Evolutionary conservation across 371 early-diverging fungal species (phyloP).

Genomic region (Syncephalastrum racemosum): DNA sequence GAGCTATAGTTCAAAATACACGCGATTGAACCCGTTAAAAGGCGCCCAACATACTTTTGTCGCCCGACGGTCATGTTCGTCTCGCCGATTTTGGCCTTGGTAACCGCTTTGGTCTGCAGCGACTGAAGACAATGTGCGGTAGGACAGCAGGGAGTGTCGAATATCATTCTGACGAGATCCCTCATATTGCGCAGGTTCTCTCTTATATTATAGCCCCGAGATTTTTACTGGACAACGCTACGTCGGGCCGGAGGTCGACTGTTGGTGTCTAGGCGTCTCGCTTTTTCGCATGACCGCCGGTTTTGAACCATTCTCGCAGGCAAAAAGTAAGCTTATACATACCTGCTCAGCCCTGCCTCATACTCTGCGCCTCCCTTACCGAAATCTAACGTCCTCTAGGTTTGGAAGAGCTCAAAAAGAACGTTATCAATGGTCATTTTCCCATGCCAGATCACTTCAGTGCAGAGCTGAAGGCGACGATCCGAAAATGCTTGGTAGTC

Average conservation of each 20-base stretch:
- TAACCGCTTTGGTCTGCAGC: conserved; percentile 65
- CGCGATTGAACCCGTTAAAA: conserved; percentile 5
- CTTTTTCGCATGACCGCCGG: conserved; percentile 89
- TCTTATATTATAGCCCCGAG: conserved; percentile 58
- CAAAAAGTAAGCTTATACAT: conserved; percentile 30
- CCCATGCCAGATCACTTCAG: conserved; percentile 51
- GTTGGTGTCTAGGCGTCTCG: conserved; percentile 84
- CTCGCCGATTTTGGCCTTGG: conserved; percentile 82
- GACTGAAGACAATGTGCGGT: conserved; percentile 77
- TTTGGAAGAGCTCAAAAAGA: conserved; percentile 63
- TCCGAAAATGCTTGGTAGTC: conserved; percentile 48
- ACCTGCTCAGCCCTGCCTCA: too few species aligned
- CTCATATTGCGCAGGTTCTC: conserved; percentile 35
- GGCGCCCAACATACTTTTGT: conserved; percentile 59
- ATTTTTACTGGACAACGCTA: conserved; percentile 57
- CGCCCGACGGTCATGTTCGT: conserved; percentile 48
- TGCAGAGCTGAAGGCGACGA: conserved; percentile 39
- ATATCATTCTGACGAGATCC: neutral
- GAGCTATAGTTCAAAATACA: conserved; percentile 3
- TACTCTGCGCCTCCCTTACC: too few species aligned
- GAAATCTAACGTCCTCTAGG: conserved; percentile 19
- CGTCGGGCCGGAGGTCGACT: conserved; percentile 63
- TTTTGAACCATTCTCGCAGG: conserved; percentile 77
- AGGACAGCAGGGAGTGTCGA: conserved; percentile 4
- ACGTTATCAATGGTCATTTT: conserved; percentile 58